Base-by-base conservation (phyloP, 2,329 filamentous ascomycete species). In the Alternaria consortialis region DNA sequence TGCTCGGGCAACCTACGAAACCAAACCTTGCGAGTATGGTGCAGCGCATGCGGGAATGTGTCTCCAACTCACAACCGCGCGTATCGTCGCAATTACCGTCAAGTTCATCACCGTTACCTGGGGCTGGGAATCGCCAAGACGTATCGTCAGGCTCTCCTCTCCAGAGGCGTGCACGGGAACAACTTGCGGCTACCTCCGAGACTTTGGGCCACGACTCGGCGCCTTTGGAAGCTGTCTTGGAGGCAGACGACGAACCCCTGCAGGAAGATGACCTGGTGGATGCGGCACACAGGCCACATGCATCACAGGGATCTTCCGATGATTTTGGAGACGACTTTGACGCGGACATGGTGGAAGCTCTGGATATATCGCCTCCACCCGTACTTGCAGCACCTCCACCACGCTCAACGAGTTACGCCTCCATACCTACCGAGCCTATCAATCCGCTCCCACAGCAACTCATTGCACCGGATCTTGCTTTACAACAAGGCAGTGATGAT, bases 61-160 rank as follows among this genome's bases (percentile, higher is more conserved):
- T 84, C 7, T 74, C 78, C 7, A 70, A 70, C 39, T 66, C 70
- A 9, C 66, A 66, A 34, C 50, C 63, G 7, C 63, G 69, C 32
- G 60, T 63, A 9, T 63, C 61, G 12, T 71, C 71, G 7, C 66
- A 73, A 15, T 68, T 74, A 23, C 82, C 81, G 1, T 82, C 81
- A 8, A 84, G 82, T 68, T 84, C 83, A 9, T 83, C 80, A 31
- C 82, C 82, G 1, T 64, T 83, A 13, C 81, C 81, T 12, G 80
- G 79, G 4, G 52, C 51, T 15, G 62, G 60, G n/a, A 68, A 73
- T 34, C 65, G 65, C 5, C 67, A 63, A 29, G 37, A 47, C 2
- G 43, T 29, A 13, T 68, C 69, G 2, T 64, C 69, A 1, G 73
- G 70, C 3, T 78, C 77, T 15, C 77, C 77, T 25, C 60, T 77